Evolutionary conservation across 2,329 filamentous ascomycete genomes (phyloP).

Genomic region (Scleromitrula shiraiana): DNA sequence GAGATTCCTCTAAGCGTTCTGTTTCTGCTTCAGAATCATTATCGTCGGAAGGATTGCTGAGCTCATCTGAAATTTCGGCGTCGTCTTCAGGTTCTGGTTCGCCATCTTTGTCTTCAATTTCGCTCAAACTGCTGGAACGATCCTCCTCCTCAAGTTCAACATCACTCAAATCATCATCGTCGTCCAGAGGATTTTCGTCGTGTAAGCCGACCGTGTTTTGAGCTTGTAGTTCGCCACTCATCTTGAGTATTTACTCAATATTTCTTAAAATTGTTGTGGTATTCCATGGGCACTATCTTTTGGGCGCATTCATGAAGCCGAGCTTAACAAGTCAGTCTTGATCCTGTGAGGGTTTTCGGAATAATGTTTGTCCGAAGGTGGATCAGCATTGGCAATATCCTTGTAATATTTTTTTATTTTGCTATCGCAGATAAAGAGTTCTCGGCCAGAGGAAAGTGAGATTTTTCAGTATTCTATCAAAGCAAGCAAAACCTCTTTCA

Average conservation of each 20-base stretch:
- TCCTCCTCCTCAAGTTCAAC: constrained; percentile 46
- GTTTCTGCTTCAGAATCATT: constrained; percentile 85
- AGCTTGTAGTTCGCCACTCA: constrained; percentile 26
- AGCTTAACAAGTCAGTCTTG: too few species aligned
- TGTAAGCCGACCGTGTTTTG: constrained; percentile 21
- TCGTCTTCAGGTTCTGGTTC: constrained; percentile 53
- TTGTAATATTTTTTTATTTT: constrained; percentile 6
- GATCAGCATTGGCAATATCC: too few species aligned
- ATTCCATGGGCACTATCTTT: neutral
- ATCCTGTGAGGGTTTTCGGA: too few species aligned
- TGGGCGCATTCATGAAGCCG: neutral
- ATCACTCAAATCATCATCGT: constrained; percentile 26
- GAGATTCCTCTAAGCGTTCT: constrained; percentile 85
- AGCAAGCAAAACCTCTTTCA: neutral
- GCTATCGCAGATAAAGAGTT: constrained; percentile 1
- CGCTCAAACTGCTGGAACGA: constrained; percentile 85
- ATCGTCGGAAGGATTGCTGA: constrained; percentile 40
- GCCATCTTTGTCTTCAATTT: constrained; percentile 70
- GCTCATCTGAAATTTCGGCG: constrained; percentile 32
- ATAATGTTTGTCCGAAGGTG: too few species aligned
- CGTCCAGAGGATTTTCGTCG: constrained; percentile 21
- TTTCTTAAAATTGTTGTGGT: neutral
- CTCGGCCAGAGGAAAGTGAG: neutral
- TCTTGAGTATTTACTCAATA: constrained; percentile 15
- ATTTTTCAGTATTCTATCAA: neutral